These are phyloP conservation scores for Cordyceps militaris DNA, from an alignment of 2,329 filamentous ascomycete species.

Conservation along the genomic window DNA sequence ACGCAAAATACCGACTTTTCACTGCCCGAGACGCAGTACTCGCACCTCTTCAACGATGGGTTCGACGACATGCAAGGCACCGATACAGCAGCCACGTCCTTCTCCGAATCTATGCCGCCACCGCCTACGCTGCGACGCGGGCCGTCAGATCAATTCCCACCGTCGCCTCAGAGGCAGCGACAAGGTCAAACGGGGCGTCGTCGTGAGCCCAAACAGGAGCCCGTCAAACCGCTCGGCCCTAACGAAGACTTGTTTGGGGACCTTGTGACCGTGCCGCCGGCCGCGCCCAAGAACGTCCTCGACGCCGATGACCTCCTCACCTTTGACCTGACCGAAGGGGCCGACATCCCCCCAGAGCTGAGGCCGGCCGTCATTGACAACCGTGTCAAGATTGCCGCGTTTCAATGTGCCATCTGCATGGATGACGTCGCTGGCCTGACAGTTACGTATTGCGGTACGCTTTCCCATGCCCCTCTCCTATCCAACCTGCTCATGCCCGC, in stretches of 20 bases:
- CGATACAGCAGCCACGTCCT: conserved; percentile 22
- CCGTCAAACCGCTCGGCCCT: neutral
- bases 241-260: conserved; percentile 26
- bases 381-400: conserved; percentile 44
- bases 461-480: neutral
- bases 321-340: conserved; percentile 30
- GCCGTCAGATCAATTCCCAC: neutral
- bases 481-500: neutral
- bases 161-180: conserved; percentile 24
- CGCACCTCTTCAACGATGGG: conserved; percentile 22
- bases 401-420: conserved; percentile 64
- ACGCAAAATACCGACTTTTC: conserved; percentile 17
- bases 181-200: conserved; percentile 9
- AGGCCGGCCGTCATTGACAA: conserved; percentile 41
- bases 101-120: conserved; percentile 23
- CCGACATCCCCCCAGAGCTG: conserved; percentile 37
- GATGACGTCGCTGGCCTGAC: conserved; percentile 52
- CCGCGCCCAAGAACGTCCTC: conserved; percentile 11
- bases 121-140: conserved; percentile 12
- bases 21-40: conserved; percentile 21
- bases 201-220: neutral
- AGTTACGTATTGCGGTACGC: conserved; percentile 60
- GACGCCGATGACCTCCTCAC: conserved; percentile 22
- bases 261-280: too few species aligned
- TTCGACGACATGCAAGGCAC: conserved; percentile 20